Conservation (phyloP, 768 basidiomycete species). For the Mycena epipterygia region DNA sequence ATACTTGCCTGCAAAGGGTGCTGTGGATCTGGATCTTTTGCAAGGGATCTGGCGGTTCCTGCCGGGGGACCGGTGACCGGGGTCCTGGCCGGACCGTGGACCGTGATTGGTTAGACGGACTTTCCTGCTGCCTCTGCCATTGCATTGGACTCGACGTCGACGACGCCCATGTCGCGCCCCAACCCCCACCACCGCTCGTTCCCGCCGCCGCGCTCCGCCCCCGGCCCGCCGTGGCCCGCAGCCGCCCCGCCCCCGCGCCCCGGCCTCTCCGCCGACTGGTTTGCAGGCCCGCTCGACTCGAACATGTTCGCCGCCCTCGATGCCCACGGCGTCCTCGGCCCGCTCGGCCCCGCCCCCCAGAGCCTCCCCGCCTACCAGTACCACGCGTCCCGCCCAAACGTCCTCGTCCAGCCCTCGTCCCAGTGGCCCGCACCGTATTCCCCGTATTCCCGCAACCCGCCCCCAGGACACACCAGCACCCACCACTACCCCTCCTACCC, state of each 20-base stretch:
- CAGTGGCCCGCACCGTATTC: slow-evolving; percentile 32
- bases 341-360: slow-evolving; percentile 44
- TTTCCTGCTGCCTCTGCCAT: too few relatives aligned
- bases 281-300: slow-evolving; percentile 74
- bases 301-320: slow-evolving; percentile 72
- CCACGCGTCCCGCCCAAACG: slow-evolving; percentile 33
- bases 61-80: too few relatives aligned
- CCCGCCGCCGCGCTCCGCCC: not conserved
- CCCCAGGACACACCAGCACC: slow-evolving; percentile 13
- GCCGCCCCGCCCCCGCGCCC: slow-evolving; percentile 34
- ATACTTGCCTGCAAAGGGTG: too few relatives aligned
- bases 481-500: slow-evolving; percentile 41
- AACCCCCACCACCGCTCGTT: too few relatives aligned
- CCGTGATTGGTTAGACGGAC: too few relatives aligned
- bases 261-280: slow-evolving; percentile 62
- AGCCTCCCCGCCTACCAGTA: slow-evolving; percentile 55
- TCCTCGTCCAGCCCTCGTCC: slow-evolving; percentile 36
- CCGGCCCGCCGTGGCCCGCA: slow-evolving; percentile 8
- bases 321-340: slow-evolving; percentile 67
- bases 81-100: too few relatives aligned
- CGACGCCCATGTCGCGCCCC: not conserved
- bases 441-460: slow-evolving; percentile 22
- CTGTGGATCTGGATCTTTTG: too few relatives aligned
- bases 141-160: not conserved
- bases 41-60: too few relatives aligned